These are phyloP conservation scores for Tuctoria greenei DNA, from an alignment of 176 grass and related monocot genomes.

Conservation along the genomic window DNA sequence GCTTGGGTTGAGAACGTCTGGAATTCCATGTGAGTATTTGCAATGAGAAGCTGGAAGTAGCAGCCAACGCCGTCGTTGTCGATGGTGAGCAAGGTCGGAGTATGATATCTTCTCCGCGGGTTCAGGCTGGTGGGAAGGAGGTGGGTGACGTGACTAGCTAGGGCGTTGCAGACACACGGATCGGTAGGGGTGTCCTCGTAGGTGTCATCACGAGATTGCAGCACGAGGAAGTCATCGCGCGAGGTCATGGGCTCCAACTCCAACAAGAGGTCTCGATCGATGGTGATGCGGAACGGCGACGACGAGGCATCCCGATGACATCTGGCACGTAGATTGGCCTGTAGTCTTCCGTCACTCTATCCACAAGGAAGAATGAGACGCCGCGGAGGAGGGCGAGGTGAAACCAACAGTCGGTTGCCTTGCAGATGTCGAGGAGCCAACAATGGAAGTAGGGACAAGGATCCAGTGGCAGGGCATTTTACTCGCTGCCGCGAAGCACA, in stretches of 20 bases:
- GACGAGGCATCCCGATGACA: neutral
- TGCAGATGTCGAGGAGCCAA: neutral
- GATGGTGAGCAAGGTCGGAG: neutral
- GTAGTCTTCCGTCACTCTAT: neutral
- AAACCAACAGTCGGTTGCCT: neutral
- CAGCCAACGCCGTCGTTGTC: neutral
- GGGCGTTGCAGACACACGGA: neutral
- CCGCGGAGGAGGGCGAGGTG: conserved; percentile 5
- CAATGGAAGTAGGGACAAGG: neutral
- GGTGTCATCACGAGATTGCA: neutral
- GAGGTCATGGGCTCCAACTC: neutral
- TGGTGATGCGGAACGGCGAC: neutral
- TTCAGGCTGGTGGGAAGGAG: neutral
- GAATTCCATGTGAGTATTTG: neutral
- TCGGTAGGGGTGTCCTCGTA: neutral
- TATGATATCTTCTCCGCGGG: neutral
- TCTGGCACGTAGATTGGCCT: neutral
- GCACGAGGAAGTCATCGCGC: conserved; percentile 15
- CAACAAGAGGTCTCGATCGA: neutral
- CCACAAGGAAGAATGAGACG: neutral
- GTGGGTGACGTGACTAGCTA: neutral
- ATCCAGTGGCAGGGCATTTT: conserved; percentile 13
- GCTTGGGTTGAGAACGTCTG: neutral
- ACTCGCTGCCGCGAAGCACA: conserved; percentile 7
- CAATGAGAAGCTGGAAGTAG: neutral